Conservation (phyloP, 345 rosid genomes). For the Camelina laxa region DNA sequence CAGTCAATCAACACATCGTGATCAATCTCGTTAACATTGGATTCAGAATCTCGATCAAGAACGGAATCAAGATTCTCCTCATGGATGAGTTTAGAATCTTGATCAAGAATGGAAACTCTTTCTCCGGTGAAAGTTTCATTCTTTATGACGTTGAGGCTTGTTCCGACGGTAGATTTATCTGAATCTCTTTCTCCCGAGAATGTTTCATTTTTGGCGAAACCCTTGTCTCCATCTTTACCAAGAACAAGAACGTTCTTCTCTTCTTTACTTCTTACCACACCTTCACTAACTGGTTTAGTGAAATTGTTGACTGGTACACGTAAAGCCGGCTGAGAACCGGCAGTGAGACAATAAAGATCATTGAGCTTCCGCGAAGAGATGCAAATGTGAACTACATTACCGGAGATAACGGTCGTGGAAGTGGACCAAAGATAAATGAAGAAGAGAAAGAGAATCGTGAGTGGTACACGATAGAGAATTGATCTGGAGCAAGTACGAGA, state of each 20-base stretch:
- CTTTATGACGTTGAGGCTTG: conserved; percentile 20
- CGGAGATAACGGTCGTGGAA: conserved; percentile 71
- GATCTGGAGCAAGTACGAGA: conserved; percentile 36
- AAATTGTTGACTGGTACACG: conserved; percentile 43
- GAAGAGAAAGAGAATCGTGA: conserved; percentile 50
- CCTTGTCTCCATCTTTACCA: conserved; percentile 29
- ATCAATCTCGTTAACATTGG: background rate
- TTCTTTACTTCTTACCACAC: conserved; percentile 27
- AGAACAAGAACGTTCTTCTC: conserved; percentile 27
- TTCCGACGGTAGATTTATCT: background rate
- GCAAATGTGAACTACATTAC: conserved; percentile 68
- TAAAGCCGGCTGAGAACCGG: conserved; percentile 65
- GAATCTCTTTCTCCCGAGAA: background rate
- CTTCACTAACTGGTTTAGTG: conserved; percentile 26
- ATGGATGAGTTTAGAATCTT: conserved; percentile 6
- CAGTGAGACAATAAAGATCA: conserved; percentile 81
- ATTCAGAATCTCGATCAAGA: conserved; percentile 11
- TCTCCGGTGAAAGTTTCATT: conserved; percentile 29
- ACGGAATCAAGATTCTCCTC: conserved; percentile 27
- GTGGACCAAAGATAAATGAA: conserved; percentile 73
- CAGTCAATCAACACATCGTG: background rate
- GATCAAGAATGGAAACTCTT: conserved; percentile 14
- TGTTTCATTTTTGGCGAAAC: conserved; percentile 1
- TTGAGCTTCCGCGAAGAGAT: conserved; percentile 80
- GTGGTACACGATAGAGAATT: conserved; percentile 56